Conservation (phyloP, 176 grass and related monocot genomes). For the Oryza australiensis region DNA sequence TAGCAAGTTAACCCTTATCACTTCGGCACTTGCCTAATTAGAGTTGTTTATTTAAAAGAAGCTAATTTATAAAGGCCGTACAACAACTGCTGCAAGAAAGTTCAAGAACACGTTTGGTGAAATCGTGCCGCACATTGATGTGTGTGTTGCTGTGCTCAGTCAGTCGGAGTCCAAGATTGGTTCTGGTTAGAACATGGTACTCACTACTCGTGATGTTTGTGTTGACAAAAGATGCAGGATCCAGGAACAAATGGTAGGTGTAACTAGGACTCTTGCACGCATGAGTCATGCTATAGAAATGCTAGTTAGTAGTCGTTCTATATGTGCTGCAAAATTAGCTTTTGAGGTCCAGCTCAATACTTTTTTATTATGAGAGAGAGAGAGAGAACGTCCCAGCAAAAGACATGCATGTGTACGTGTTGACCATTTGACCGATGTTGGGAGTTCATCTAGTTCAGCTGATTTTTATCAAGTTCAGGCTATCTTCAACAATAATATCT, state of each 20-base stretch:
- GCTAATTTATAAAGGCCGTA: background rate
- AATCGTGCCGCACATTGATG: constrained; percentile 21
- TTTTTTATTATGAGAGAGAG: background rate
- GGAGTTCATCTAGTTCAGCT: background rate
- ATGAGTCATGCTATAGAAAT: constrained; percentile 34
- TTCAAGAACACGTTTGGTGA: constrained; percentile 16
- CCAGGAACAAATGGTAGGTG: background rate
- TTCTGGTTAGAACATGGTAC: background rate
- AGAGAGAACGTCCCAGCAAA: background rate
- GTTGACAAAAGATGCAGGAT: constrained; percentile 6
- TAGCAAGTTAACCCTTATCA: background rate
- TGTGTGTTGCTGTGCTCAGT: background rate
- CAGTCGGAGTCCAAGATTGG: constrained; percentile 31
- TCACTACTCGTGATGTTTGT: background rate
- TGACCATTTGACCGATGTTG: background rate
- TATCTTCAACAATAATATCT: too few relatives aligned
- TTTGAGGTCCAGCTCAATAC: background rate
- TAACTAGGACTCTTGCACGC: background rate
- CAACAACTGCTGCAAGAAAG: background rate
- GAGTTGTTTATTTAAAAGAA: background rate
- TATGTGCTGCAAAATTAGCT: background rate
- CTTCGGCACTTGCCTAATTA: background rate
- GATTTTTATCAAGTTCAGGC: background rate
- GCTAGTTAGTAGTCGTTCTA: background rate
- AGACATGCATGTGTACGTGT: background rate